Conservation (phyloP, 768 basidiomycete species). For the Hydnomerulius pinastri region DNA sequence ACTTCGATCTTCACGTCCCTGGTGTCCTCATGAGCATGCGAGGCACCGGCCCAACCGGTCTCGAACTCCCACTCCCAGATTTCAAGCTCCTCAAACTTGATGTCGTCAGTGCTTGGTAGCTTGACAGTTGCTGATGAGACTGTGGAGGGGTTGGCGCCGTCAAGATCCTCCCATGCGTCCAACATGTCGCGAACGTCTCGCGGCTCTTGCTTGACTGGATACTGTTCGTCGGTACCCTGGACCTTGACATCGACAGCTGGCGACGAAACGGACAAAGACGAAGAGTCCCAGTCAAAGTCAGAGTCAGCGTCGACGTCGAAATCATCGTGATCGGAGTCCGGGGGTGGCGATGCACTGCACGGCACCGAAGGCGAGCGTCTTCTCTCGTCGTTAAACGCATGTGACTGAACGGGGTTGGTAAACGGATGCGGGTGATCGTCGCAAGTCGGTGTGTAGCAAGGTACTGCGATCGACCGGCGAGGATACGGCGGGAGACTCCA, state of each 20-base stretch:
- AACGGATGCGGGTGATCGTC: constrained; percentile 37
- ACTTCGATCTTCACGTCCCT: constrained; percentile 41
- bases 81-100: constrained; percentile 46
- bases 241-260: constrained; percentile 23
- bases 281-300: constrained; percentile 63
- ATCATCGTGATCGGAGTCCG: constrained; percentile 55
- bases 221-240: constrained; percentile 27
- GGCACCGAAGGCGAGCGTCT: constrained; percentile 63
- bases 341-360: constrained; percentile 67
- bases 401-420: constrained; percentile 26
- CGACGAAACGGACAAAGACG: constrained; percentile 31
- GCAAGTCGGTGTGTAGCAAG: constrained; percentile 50
- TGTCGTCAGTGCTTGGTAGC: constrained; percentile 35
- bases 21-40: constrained; percentile 20
- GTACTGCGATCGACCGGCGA: constrained; percentile 58
- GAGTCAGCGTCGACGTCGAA: constrained; percentile 56
- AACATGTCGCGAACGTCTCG: constrained; percentile 64
- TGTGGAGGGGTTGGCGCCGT: constrained; percentile 32
- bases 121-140: constrained; percentile 32
- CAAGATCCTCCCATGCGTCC: constrained; percentile 71
- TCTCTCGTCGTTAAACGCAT: constrained; percentile 24
- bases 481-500: constrained; percentile 59
- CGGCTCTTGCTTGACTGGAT: constrained; percentile 57
- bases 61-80: constrained; percentile 40
- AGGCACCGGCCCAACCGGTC: constrained; percentile 21